Conservation (phyloP, 495 filamentous ascomycete genomes). For the Mycothermus thermophilus region DNA sequence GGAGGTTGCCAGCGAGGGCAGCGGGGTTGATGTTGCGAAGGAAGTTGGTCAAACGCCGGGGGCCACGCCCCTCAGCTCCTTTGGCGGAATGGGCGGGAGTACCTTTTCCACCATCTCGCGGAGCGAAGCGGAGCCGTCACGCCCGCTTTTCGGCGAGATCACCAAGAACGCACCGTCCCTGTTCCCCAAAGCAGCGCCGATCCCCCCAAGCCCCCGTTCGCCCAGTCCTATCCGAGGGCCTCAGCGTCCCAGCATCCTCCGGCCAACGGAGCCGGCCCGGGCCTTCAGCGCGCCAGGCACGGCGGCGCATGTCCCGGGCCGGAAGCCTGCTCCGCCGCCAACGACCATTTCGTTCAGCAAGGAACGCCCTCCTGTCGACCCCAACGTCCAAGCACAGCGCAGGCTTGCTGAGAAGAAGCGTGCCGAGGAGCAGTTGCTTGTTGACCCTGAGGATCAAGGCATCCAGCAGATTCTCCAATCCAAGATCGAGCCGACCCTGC, state of each 20-base stretch:
- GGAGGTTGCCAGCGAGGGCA: constrained; percentile 41
- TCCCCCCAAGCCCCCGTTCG: constrained; percentile 52
- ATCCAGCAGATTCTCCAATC: constrained; percentile 35
- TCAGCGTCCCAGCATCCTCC: constrained; percentile 31
- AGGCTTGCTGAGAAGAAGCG: constrained; percentile 33
- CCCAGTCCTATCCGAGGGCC: constrained; percentile 59
- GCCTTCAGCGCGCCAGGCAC: constrained; percentile 45
- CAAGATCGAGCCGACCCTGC: constrained; percentile 34
- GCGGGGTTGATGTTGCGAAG: constrained; percentile 50
- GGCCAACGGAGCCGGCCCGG: constrained; percentile 35
- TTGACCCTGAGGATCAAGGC: constrained; percentile 44
- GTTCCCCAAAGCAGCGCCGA: constrained; percentile 46
- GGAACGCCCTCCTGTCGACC: constrained; percentile 16
- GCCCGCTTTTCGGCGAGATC: constrained; percentile 54
- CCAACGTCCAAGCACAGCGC: constrained; percentile 26
- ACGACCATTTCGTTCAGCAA: constrained; percentile 10
- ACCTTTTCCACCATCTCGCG: constrained; percentile 33
- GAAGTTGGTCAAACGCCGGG: constrained; percentile 51
- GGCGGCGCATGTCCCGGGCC: constrained; percentile 32
- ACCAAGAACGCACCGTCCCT: constrained; percentile 34
- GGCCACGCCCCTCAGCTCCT: constrained; percentile 53
- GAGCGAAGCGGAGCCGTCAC: constrained; percentile 28
- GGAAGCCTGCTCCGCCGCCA: constrained; percentile 13
- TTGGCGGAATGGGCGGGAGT: constrained; percentile 36
- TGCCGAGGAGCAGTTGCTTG: constrained; percentile 34